Conservation (phyloP, 2,329 filamentous ascomycete species). For the Epichloe gansuensis region DNA sequence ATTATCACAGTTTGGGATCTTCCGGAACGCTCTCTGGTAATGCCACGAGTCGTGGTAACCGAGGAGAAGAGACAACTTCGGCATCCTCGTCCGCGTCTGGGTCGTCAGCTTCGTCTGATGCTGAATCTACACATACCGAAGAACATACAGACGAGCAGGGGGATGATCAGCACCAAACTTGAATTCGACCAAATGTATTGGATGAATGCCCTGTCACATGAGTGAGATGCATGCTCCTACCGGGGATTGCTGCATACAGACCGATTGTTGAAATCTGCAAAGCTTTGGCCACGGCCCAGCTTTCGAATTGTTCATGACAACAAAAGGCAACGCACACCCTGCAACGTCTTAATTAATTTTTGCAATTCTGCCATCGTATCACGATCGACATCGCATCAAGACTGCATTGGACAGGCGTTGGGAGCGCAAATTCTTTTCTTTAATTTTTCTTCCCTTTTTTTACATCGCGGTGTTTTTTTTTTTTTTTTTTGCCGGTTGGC, state of each 20-base stretch:
- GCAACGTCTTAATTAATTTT: neutral
- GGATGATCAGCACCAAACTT: neutral
- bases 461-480: neutral
- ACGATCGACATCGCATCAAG: slow-evolving; percentile 4
- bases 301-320: neutral
- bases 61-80: slow-evolving; percentile 19
- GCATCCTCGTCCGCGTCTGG: slow-evolving; percentile 14
- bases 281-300: slow-evolving; percentile 2
- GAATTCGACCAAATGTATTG: neutral
- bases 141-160: slow-evolving; percentile 3
- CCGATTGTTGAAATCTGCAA: neutral
- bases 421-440: neutral
- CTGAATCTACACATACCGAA: slow-evolving; percentile 22
- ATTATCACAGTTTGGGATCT: slow-evolving; percentile 33
- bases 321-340: neutral
- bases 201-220: neutral
- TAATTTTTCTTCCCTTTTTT: neutral
- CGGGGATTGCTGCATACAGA: neutral
- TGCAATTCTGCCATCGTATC: neutral
- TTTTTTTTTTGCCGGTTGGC: neutral
- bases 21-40: slow-evolving; percentile 28
- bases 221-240: neutral
- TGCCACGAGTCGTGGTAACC: slow-evolving; percentile 20
- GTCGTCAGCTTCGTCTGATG: slow-evolving; percentile 24
- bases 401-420: slow-evolving; percentile 6